Base-by-base conservation (phyloP, 306 rosid species). In the Bauhinia variegata region DNA sequence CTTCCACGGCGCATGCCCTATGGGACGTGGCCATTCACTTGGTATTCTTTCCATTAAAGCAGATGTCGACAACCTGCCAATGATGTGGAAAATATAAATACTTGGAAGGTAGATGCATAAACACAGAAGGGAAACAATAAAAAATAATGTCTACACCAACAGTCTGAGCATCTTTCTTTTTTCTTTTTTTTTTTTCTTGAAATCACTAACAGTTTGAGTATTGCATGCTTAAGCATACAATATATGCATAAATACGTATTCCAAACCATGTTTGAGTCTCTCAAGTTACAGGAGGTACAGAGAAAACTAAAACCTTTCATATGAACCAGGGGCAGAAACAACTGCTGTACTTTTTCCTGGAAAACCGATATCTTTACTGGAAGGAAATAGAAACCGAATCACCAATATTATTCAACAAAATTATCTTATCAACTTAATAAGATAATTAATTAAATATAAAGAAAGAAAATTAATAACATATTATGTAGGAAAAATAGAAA, bases 1-100 rank as follows among this genome's bases (percentile, higher is more conserved):
- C 81, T 81, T 93, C 99, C 99, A 90, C 11, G 99, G 99, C 1
- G 97, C 87, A 83, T 82, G 99, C 99, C 99, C 90, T 51, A 71
- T 78, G 30, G 99, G 99, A 44, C 99, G 97, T 42, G 99, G 99
- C 99, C 99, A 93, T 88, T 80, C 90, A 75, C 97, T 89, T 54
- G 99, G 91, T 59, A 90, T 88, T 82, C 99, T 90, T 79, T 93
- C 99, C 87, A 93, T 90, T 77, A 93, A 41, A 75, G 97, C 99
- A 48, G 99, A 78, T 38, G 99, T 93, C 0, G 97, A 92, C 5
- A 83, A 81, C 85, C 96, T 92, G 44, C 17, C 65, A 50, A 47
- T 13, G 23, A 56, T 3, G 65, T 70, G 42, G 18, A 54, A 38
- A 15, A 56, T 33, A 61, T 53, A 60, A 47, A 38, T 31, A 32